phyloP scores from a whole-genome alignment of 2,329 filamentous ascomycete species.

The Monascus ruber region DNA sequence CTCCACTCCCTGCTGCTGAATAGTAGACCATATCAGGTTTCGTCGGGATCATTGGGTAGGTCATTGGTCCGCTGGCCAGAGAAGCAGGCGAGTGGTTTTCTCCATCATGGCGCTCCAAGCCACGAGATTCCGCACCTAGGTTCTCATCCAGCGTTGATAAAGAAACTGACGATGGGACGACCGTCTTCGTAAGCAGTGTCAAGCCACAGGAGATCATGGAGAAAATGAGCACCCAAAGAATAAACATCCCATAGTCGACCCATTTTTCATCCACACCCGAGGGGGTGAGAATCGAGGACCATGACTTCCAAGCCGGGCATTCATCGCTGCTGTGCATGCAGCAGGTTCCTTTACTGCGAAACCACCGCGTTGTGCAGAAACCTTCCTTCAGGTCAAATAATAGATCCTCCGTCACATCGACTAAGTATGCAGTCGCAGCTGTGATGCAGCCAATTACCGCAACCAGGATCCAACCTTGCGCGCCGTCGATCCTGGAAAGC shows the following conservation, averaged over 20 bases:
- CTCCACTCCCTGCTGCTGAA: slow-evolving; percentile 87
- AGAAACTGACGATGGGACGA: slow-evolving; percentile 78
- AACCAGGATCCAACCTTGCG: slow-evolving; percentile 89
- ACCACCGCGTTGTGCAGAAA: slow-evolving; percentile 65
- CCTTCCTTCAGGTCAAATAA: slow-evolving; percentile 89
- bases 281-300: slow-evolving; percentile 53
- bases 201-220: slow-evolving; percentile 63
- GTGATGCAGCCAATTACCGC: slow-evolving; percentile 80
- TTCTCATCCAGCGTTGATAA: slow-evolving; percentile 89
- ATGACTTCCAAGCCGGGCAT: slow-evolving; percentile 52
- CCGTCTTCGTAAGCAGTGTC: slow-evolving; percentile 83
- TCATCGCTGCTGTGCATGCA: slow-evolving; percentile 43
- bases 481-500: slow-evolving; percentile 66
- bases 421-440: slow-evolving; percentile 73
- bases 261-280: slow-evolving; percentile 40
- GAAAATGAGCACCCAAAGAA: slow-evolving; percentile 59
- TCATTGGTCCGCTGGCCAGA: slow-evolving; percentile 28
- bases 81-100: slow-evolving; percentile 34
- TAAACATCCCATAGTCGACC: slow-evolving; percentile 69
- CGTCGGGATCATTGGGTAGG: slow-evolving; percentile 19
- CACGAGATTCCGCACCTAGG: slow-evolving; percentile 55
- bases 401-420: slow-evolving; percentile 74
- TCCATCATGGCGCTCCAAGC: slow-evolving; percentile 33
- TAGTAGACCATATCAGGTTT: slow-evolving; percentile 79
- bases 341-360: slow-evolving; percentile 58